Conservation (phyloP, 2,329 filamentous ascomycete genomes). For the Epichloe hybrida region DNA sequence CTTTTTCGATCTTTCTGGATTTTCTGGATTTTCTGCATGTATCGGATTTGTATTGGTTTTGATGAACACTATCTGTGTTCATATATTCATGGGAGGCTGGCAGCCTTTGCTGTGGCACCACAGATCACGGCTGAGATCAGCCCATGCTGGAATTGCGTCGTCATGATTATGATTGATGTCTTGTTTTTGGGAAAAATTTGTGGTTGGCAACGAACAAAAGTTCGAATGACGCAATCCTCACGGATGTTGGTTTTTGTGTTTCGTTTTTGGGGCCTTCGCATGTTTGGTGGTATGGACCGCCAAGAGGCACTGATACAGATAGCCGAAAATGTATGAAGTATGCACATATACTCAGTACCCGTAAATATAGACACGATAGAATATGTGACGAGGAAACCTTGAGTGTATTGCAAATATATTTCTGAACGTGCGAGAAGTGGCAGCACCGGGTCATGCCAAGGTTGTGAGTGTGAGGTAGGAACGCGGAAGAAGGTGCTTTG, state of each 20-base stretch:
- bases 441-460: background rate
- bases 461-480: background rate
- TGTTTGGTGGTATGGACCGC: background rate
- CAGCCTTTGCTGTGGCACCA: background rate
- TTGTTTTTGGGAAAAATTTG: background rate
- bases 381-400: background rate
- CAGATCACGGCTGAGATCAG: background rate
- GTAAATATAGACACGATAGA: background rate
- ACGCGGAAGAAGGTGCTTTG: no score
- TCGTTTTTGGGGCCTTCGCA: background rate
- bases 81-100: background rate
- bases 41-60: slow-evolving; percentile 7
- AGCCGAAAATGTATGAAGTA: background rate
- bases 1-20: no score
- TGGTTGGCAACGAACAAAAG: background rate
- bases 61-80: background rate
- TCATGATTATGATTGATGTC: background rate
- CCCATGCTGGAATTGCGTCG: background rate
- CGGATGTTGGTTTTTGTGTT: slow-evolving; percentile 3
- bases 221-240: background rate
- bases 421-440: background rate
- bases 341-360: background rate
- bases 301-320: background rate
- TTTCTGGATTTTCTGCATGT: slow-evolving; percentile 7
- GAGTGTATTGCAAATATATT: background rate